Percentiles rank a stretch among this genome's conserved stretches.
Evolutionary conservation across 2,329 filamentous ascomycete genomes (phyloP).

Genomic region (Colletotrichum higginsianum): DNA sequence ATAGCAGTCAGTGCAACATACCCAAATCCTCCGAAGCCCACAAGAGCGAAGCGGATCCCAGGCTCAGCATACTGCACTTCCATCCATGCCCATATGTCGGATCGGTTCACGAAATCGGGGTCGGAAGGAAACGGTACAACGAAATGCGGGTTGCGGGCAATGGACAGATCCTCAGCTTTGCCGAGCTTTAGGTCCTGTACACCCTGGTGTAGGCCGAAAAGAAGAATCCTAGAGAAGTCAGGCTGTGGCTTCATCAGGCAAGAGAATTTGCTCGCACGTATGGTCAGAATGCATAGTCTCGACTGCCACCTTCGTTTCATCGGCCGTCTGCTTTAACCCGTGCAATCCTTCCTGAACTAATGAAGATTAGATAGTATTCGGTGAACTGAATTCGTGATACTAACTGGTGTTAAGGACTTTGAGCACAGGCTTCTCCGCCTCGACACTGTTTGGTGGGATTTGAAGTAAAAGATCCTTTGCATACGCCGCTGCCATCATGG

Average conservation of each 20-base stretch:
- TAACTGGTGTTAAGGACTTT: constrained; percentile 9
- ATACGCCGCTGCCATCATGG: constrained; percentile 47
- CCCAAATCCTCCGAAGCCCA: constrained; percentile 42
- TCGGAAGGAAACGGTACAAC: constrained; percentile 41
- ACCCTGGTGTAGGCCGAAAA: background rate
- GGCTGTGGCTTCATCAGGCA: background rate
- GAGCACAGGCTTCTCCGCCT: constrained; percentile 9
- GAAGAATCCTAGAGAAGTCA: background rate
- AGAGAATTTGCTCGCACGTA: background rate
- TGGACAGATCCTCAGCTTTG: background rate
- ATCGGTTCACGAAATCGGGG: constrained; percentile 39
- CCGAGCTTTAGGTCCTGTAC: background rate
- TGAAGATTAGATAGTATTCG: background rate
- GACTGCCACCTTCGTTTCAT: background rate
- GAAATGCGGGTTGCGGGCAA: background rate
- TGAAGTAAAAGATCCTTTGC: constrained; percentile 45
- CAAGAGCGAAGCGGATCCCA: constrained; percentile 26
- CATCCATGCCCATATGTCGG: constrained; percentile 33
- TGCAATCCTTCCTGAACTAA: background rate
- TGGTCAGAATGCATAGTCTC: background rate
- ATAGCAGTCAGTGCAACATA: background rate
- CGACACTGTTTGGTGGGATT: constrained; percentile 39
- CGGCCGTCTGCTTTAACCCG: background rate
- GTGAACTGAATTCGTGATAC: background rate
- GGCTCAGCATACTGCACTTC: constrained; percentile 17